Evolutionary conservation across 163 green algal species (phyloP), one percentile per base, ranked within the genome.

Genomic region (Prototheca stagnorum): DNA sequence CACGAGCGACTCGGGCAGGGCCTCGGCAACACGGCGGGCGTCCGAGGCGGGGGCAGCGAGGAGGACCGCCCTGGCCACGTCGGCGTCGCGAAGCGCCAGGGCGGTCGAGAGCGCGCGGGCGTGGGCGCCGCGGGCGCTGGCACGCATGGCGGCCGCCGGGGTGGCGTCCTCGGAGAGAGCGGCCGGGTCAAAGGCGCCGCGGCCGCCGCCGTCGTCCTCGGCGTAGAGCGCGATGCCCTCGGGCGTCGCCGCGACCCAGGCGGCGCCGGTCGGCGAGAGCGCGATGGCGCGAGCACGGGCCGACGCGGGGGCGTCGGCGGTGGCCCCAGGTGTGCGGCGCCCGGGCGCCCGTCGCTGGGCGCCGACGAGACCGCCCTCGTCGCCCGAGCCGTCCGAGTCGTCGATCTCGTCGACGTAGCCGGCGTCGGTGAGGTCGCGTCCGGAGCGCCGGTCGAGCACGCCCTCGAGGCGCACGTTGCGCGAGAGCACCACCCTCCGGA

Each of bases 391-490:
- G 3, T n/a, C n/a, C n/a, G n/a, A n/a, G n/a, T 75, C 63, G 26
- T 88, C 60, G 20, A 97, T 80, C 17, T 93, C 68, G 37, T 81
- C 68, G 24, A 88, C 57, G 3, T 86, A 78, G 0, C 88, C 88
- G 0, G 88, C 88, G 53, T 96, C 53, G 17, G 80, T 95, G 56
- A 93, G 69, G 51, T 78, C 53, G 25, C 70, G 67, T 12, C 71
- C 84, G 72, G 94, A 94, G 54, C 96, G 78, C 47, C 72, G 52
- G 66, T 97, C 86, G 40, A 93, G 53, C 27, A 96, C 82, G 25
- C 87, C 89, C 51, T 95, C 86, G 51, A 97, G 64, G 1, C 67
- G 73, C 26, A 64, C 57, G 65, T 93, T 93, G 57, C 56, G 33
- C 8, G 66, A 78, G 29, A 89, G 68, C 67, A 90, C 75, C 57